Evolutionary conservation across 768 basidiomycete genomes (phyloP).

Genomic region (Filobasidium wieringae): DNA sequence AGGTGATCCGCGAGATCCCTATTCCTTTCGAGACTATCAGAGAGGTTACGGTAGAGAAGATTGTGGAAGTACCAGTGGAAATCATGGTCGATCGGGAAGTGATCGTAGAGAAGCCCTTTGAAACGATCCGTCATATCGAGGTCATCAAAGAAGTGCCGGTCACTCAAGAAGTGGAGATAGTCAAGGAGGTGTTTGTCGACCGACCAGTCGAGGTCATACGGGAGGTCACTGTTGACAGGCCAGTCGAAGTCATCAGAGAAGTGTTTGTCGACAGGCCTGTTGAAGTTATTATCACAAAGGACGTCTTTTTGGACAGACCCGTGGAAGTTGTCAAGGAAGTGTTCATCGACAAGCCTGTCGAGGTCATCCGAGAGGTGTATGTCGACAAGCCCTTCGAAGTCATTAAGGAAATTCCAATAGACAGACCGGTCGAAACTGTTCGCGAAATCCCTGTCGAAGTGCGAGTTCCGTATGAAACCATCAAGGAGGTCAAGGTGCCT

Average conservation of each 20-base stretch:
- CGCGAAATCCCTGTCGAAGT: conserved; percentile 23
- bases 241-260: conserved; percentile 25
- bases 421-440: conserved; percentile 22
- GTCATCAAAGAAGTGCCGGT: conserved; percentile 14
- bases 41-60: conserved; percentile 1
- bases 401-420: conserved; percentile 23
- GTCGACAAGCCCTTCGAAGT: conserved; percentile 29
- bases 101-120: conserved; percentile 8
- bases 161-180: conserved; percentile 8
- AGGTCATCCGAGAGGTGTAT: conserved; percentile 18
- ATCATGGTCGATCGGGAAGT: conserved; percentile 15
- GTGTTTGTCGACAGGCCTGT: conserved; percentile 28
- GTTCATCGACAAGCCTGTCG: conserved; percentile 16
- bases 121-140: not conserved
- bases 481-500: conserved; percentile 19
- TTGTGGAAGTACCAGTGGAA: not conserved
- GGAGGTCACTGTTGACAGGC: conserved; percentile 19
- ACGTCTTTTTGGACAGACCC: conserved; percentile 30
- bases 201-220: conserved; percentile 27
- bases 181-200: conserved; percentile 20
- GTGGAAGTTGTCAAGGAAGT: conserved; percentile 23
- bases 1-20: conserved; percentile 3
- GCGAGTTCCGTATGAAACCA: conserved; percentile 20
- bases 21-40: conserved; percentile 6
- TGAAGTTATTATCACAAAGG: conserved; percentile 21